Evolutionary conservation across 2,329 filamentous ascomycete genomes (phyloP), one percentile per base, ranked within the genome.

Genomic region (Ophiostoma fasciatum): DNA sequence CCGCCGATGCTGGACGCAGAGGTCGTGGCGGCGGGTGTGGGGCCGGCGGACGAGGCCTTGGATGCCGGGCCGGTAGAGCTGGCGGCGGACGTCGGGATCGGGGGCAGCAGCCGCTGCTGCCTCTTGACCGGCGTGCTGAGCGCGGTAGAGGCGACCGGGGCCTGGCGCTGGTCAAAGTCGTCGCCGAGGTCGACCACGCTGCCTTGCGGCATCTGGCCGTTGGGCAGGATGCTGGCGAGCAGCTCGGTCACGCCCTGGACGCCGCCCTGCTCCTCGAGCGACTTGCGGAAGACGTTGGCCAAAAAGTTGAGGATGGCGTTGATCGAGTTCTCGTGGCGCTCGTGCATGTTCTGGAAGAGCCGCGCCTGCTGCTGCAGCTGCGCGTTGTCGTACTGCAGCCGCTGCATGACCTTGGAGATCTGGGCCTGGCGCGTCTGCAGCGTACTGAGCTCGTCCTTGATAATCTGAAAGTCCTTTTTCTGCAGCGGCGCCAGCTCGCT

Each of bases 221-320:
- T 61, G 5, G 79, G 73, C 39, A 90, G 78, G 40, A 82, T 72
- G 45, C 75, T 78, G 5, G 77, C 74, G 51, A 96, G 82, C 51
- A 94, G 78, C 46, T 92, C 87, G 38, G 81, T 76, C 28, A 96
- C 71, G 41, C 82, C 88, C 50, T 82, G 74, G 2, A 73, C 66
- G 14, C 72, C 71, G 22, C 76, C 77, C 48, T 88, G 80, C 25
- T 87, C 83, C 52, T 94, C 87, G 33, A 98, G 61, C 44, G 84
- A 93, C 50, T 92, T 80, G 44, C 93, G 81, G 59, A 96, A 98
- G 28, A 98, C 88, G 11, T 92, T 96, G 31, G 88, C 90, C 15
- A 98, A 68, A 56, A 98, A 96, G 33, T 87, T 93, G 28, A 98
- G 68, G 43, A 98, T 96, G n/a, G 88, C 88, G 51, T 94, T 96